These are phyloP conservation scores for Acacia crassicarpa DNA, from an alignment of 306 rosid species.

Conservation along the genomic window DNA sequence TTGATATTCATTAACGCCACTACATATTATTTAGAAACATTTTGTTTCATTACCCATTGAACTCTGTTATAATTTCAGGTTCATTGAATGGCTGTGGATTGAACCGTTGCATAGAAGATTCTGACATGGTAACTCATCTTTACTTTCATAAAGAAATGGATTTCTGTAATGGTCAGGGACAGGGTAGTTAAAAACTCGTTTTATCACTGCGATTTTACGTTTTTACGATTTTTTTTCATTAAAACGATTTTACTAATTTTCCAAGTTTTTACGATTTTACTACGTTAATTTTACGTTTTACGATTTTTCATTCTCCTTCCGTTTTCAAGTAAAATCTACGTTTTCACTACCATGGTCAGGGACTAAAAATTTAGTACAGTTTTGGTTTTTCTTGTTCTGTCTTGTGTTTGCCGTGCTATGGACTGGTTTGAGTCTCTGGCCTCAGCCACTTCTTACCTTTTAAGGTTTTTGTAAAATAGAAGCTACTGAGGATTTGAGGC, in stretches of 20 bases:
- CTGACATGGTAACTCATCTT: constrained; percentile 46
- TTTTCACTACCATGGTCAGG: too few relatives aligned
- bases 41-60: constrained; percentile 14
- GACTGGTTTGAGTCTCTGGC: neutral
- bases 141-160: neutral
- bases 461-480: neutral
- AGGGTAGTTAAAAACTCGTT: too few relatives aligned
- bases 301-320: too few relatives aligned
- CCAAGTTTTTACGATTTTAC: too few relatives aligned
- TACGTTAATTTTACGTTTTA: too few relatives aligned
- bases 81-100: constrained; percentile 34
- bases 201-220: too few relatives aligned
- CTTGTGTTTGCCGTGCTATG: neutral
- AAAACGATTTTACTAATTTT: too few relatives aligned
- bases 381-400: neutral
- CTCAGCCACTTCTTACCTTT: neutral
- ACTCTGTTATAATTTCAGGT: constrained; percentile 44
- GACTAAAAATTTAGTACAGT: neutral
- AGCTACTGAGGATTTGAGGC: neutral
- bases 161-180: neutral
- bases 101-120: constrained; percentile 30
- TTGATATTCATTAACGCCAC: constrained; percentile 4
- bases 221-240: too few relatives aligned
- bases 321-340: too few relatives aligned
- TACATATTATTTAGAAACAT: constrained; percentile 1